phyloP scores from a whole-genome alignment of 164 flowering plant genomes.

The Echeveria elegans region DNA sequence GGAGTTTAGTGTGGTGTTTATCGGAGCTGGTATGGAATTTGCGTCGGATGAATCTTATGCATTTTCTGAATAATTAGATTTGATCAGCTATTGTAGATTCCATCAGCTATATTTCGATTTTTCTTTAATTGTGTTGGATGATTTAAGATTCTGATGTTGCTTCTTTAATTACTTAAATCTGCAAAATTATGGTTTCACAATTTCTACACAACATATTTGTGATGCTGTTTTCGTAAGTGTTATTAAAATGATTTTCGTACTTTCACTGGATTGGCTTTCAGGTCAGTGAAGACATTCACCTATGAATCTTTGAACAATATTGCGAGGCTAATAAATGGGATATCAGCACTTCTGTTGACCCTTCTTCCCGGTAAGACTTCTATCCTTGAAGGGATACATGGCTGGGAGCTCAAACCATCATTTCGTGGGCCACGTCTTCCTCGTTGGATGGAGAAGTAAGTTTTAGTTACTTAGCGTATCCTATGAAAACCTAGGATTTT shows the following conservation, averaged over 20 bases:
- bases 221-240: too few relatives aligned
- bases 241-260: neutral
- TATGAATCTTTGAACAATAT: slow-evolving; percentile 83
- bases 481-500: neutral
- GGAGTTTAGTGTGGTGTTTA: too few relatives aligned
- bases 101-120: too few relatives aligned
- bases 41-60: too few relatives aligned
- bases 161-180: neutral
- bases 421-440: slow-evolving; percentile 93
- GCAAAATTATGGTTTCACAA: neutral
- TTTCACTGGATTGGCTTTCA: slow-evolving; percentile 23
- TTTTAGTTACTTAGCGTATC: neutral
- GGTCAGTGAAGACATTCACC: slow-evolving; percentile 91
- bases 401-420: slow-evolving; percentile 97
- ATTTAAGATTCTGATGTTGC: neutral
- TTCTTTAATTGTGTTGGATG: neutral
- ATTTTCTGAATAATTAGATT: too few relatives aligned
- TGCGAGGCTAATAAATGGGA: slow-evolving; percentile 83
- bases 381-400: slow-evolving; percentile 87
- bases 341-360: slow-evolving; percentile 73
- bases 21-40: too few relatives aligned
- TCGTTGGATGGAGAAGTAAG: slow-evolving; percentile 98
- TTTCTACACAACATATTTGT: too few relatives aligned
- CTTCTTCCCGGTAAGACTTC: slow-evolving; percentile 76
- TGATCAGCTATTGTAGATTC: too few relatives aligned